Evolutionary conservation across 345 rosid genomes (phyloP), one percentile per base, ranked within the genome.

Genomic region (Cardamine resedifolia): DNA sequence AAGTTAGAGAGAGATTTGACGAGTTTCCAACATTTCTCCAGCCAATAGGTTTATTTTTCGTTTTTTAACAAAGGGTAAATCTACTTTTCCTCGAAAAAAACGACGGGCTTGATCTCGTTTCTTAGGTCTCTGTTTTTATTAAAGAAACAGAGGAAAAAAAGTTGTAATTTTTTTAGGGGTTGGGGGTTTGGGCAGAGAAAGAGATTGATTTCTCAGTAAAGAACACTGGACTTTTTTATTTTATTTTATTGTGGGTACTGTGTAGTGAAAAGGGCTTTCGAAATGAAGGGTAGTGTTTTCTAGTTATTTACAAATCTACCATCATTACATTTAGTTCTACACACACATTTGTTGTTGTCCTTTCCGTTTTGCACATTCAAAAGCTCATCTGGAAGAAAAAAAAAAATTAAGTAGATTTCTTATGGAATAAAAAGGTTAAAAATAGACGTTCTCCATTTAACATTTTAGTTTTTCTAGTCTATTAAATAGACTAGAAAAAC

Each of bases 101-200:
- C 66, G 79, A 76, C 30, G 75, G 71, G 66, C 39, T 64, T 70
- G 71, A 70, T 70, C 80, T 56, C 61, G 56, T 64, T 76, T 70
- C 64, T 55, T 69, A 56, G 62, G 34, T 53, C 70, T 64, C 80
- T 70, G 62, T 70, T 56, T 64, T 63, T 57, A 64, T 69, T 76
- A 76, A 70, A 76, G 70, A 70, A 76, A 76, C 80, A 76, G 76
- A 23, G 80, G 66, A 64, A 64, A 68, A 41, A 56, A 41, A 14
- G 1, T 38, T 30, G 62, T 31, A 39, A 6, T 33, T 44, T 60
- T 60, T 23, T 59, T 33, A 28, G 44, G 65, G 77, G 81, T 47
- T 58, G 63, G 63, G 63, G 63, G 24, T 66, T 74, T 68, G 66
- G 82, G 78, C 74, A 81, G 83, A 79, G 83, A 66, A 62, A 65